These are phyloP conservation scores for Russula compacta DNA, from an alignment of 768 basidiomycete species.

Conservation along the genomic window DNA sequence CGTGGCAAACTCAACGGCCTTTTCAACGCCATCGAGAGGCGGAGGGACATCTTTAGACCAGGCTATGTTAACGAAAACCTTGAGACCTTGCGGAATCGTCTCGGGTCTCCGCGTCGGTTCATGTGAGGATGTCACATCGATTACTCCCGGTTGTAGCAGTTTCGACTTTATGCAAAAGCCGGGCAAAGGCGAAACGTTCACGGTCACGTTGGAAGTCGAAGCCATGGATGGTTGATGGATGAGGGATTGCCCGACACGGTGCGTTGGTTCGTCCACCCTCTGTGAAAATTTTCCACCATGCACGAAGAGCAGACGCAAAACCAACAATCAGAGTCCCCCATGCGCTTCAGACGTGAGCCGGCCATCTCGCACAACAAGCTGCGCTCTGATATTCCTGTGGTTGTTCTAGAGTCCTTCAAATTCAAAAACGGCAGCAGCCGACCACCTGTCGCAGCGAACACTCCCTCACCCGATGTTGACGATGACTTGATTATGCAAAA, in stretches of 20 bases:
- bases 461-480: slow-evolving; percentile 54
- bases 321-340: not conserved
- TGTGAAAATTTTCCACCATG: not conserved
- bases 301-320: not conserved
- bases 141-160: slow-evolving; percentile 34
- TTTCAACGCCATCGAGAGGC: slow-evolving; percentile 53
- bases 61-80: slow-evolving; percentile 68
- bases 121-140: slow-evolving; percentile 21
- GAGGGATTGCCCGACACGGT: too few relatives aligned
- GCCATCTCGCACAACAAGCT: not conserved
- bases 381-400: not conserved
- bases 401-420: not conserved
- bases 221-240: not conserved
- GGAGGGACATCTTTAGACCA: slow-evolving; percentile 63
- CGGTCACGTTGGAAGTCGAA: not conserved
- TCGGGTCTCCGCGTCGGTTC: slow-evolving; percentile 26
- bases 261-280: not conserved
- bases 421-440: not conserved
- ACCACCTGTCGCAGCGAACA: slow-evolving; percentile 23
- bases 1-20: slow-evolving; percentile 51
- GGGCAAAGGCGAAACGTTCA: slow-evolving; percentile 35
- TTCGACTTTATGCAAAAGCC: slow-evolving; percentile 67
- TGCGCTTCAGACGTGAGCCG: slow-evolving; percentile 13
- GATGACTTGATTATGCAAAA: slow-evolving; percentile 55
- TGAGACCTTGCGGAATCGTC: slow-evolving; percentile 39